Evolutionary conservation across 139 green algal genomes (phyloP), one percentile per base, ranked within the genome.

Genomic region (Pycnococcus provasolii): DNA sequence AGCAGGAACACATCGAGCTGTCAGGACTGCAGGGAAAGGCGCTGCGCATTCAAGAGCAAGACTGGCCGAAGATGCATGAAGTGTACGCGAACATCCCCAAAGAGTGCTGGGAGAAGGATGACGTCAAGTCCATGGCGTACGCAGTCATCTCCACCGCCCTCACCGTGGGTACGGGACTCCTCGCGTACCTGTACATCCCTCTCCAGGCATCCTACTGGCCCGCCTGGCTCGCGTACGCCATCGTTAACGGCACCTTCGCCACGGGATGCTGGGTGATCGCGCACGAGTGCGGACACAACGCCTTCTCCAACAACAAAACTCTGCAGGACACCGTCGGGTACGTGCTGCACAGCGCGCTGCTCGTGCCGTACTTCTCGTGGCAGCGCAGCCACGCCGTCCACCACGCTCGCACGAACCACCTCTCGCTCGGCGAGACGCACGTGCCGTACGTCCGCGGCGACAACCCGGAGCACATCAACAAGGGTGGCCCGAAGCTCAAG

Each of bases 191-290:
- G 3, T 67, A 68, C 62, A 71, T 78, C 45, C 72, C 72, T 26
- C 46, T 74, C 15, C 61, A 57, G 53, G 8, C 48, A 45, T 26
- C 50, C 7, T 71, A 51, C 42, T 55, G 45, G 58, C 72, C 72
- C 7, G 61, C 75, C 13, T 83, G 78, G 78, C 41, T 62, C 4
- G 45, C 60, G 15, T 83, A 83, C 71, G 60, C 45, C 11, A 51
- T 57, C 6, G 60, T 77, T 2, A 78, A 59, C 3, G 78, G 78
- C 39, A 77, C 78, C n/a, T 65, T 84, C 39, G 73, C 53, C 46
- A 84, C 78, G 42, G 78, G 78, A 15, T 65, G 70, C 26, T 84
- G 78, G 78, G 78, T 84, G 44, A 76, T 84, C n/a, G 75, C 78
- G 37, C 78, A 84, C 67, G 78, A 84, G 61, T 84, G 78, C 69